A percentile compares a stretch with the other conserved stretches of the same genome.
phyloP scores from a whole-genome alignment of 768 basidiomycete species.

The Boletus rubroflammeus region DNA sequence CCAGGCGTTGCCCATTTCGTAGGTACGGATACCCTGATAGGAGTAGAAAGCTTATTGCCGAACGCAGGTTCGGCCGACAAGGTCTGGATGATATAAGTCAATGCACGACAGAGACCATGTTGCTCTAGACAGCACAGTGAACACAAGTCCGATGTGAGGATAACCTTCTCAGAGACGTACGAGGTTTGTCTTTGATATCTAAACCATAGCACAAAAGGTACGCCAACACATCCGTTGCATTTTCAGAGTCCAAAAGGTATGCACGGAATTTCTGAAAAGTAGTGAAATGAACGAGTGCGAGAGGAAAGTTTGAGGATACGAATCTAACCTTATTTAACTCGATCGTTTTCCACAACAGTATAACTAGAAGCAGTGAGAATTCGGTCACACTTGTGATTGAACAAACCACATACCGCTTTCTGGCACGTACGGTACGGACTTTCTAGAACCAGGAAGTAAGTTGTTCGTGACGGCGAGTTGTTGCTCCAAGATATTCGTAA shows the following conservation, averaged over 20 bases:
- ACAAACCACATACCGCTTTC: constrained; percentile 64
- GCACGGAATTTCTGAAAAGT: constrained; percentile 79
- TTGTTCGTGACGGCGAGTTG: constrained; percentile 72
- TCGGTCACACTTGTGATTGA: neutral
- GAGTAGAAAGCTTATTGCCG: constrained; percentile 61
- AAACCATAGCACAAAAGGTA: constrained; percentile 79
- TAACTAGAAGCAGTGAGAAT: constrained; percentile 43
- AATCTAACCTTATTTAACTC: constrained; percentile 82
- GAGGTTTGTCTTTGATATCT: constrained; percentile 91
- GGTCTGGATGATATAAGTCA: constrained; percentile 90
- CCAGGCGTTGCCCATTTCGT: constrained; percentile 74
- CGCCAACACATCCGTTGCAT: constrained; percentile 69
- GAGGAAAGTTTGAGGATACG: neutral
- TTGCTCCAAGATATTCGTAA: constrained; percentile 64
- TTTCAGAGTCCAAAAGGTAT: constrained; percentile 79
- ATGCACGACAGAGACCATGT: constrained; percentile 83
- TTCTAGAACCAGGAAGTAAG: constrained; percentile 81
- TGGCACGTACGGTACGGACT: constrained; percentile 74
- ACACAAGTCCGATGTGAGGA: neutral
- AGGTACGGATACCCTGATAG: constrained; percentile 64
- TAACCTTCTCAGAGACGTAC: constrained; percentile 41
- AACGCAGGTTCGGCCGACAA: constrained; percentile 83
- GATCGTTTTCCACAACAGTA: constrained; percentile 87
- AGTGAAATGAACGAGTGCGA: neutral
- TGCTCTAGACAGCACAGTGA: constrained; percentile 55